phyloP scores from a whole-genome alignment of 2,329 filamentous ascomycete species.

The Pseudogymnoascus sp. region DNA sequence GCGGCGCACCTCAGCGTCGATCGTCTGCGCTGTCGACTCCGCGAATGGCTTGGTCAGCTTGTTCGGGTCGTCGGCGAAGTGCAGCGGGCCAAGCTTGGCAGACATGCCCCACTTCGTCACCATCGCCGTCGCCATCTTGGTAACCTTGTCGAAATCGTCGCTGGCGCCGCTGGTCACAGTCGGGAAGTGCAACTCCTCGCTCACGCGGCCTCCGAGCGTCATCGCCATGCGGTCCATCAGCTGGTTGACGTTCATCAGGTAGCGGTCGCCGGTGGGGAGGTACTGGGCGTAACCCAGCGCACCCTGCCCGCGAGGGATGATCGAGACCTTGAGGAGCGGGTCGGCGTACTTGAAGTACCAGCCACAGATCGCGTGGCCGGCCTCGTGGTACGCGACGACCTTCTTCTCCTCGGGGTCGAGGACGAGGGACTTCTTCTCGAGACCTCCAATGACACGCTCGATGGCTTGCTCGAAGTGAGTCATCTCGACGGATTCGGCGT shows the following conservation, averaged over 20 bases:
- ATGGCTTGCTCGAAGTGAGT: constrained; percentile 94
- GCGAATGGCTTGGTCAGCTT: constrained; percentile 92
- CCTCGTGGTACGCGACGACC: constrained; percentile 96
- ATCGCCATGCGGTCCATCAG: constrained; percentile 99
- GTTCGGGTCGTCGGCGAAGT: constrained; percentile 79
- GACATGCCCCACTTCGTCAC: constrained; percentile 99
- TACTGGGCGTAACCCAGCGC: constrained; percentile 96
- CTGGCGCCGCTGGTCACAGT: constrained; percentile 92
- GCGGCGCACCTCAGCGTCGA: constrained; percentile 83
- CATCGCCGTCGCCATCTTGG: constrained; percentile 91
- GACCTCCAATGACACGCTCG: constrained; percentile 89
- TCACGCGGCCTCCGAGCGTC: constrained; percentile 92
- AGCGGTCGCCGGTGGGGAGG: constrained; percentile 82
- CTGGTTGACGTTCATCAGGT: constrained; percentile 92
- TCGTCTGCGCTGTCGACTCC: constrained; percentile 84
- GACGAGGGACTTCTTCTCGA: constrained; percentile 96
- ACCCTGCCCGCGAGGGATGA: constrained; percentile 91
- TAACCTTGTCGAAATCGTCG: constrained; percentile 98
- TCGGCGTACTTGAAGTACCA: constrained; percentile 98
- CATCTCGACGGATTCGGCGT: constrained; percentile 77
- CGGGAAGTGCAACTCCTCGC: constrained; percentile 93
- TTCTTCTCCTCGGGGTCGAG: constrained; percentile 90
- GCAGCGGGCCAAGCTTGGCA: constrained; percentile 82
- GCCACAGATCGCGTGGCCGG: constrained; percentile 94
- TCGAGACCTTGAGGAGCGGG: constrained; percentile 94